Conservation (phyloP, 345 rosid species). For the Citropsis articulata region DNA sequence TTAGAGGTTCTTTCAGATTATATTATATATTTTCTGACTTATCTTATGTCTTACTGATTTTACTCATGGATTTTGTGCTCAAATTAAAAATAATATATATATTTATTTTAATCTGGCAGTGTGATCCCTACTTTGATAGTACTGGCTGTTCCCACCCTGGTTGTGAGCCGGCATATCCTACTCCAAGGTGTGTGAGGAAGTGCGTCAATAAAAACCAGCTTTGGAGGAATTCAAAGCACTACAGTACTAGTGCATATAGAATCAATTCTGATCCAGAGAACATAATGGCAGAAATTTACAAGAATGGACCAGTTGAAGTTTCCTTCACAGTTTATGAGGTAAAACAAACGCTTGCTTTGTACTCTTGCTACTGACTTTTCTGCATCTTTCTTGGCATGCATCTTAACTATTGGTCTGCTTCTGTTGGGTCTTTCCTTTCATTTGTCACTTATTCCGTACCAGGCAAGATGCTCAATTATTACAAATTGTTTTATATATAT, state of each 20-base stretch:
- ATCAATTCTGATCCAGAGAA: slow-evolving; percentile 57
- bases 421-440: not conserved
- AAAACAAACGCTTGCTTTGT: not conserved
- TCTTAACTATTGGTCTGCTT: not conserved
- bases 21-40: not conserved
- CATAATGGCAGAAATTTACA: slow-evolving; percentile 86
- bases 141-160: slow-evolving; percentile 97
- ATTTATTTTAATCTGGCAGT: slow-evolving; percentile 36
- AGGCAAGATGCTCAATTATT: not conserved
- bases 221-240: slow-evolving; percentile 82
- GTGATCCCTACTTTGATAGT: slow-evolving; percentile 88
- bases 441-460: not conserved
- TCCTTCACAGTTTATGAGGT: slow-evolving; percentile 94
- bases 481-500: no score
- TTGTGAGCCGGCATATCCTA: slow-evolving; percentile 81
- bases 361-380: slow-evolving; percentile 5
- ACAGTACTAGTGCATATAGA: slow-evolving; percentile 64
- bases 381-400: not conserved
- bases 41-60: slow-evolving; percentile 9
- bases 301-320: slow-evolving; percentile 94
- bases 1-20: not conserved
- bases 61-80: slow-evolving; percentile 3
- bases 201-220: slow-evolving; percentile 68
- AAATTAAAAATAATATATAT: not conserved
- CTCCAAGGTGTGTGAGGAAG: slow-evolving; percentile 75